A percentile compares a stretch with the other conserved stretches of the same genome.
Evolutionary conservation across 352 stramenopile species (phyloP).

Genomic region (Aphanomyces cochlioides): DNA sequence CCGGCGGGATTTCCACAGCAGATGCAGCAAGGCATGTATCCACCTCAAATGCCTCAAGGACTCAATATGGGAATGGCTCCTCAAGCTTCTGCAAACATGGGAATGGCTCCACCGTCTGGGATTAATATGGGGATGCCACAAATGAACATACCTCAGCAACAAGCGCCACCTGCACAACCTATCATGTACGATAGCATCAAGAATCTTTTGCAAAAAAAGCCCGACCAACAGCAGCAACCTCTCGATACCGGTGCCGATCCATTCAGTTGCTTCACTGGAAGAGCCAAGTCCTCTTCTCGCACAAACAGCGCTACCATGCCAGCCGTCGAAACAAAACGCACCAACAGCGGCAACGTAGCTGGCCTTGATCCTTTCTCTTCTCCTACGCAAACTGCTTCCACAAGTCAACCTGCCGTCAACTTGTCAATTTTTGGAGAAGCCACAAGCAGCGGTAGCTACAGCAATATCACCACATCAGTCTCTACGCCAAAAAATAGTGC

Average conservation of each 20-base stretch:
- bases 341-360: not conserved
- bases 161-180: conserved; percentile 38
- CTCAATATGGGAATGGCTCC: not conserved
- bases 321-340: not conserved
- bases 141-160: conserved; percentile 9
- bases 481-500: conserved; percentile 33
- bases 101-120: conserved; percentile 2
- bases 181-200: conserved; percentile 84
- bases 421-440: conserved; percentile 25
- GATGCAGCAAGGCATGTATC: conserved; percentile 33
- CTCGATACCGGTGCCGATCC: conserved; percentile 9
- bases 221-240: conserved; percentile 32
- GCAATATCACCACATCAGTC: conserved; percentile 17
- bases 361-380: conserved; percentile 75
- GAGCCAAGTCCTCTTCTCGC: conserved; percentile 15
- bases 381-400: conserved; percentile 41
- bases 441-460: conserved; percentile 1
- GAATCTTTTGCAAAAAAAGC: conserved; percentile 73
- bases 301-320: conserved; percentile 11
- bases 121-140: not conserved
- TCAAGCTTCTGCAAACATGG: conserved; percentile 11
- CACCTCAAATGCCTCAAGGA: conserved; percentile 17
- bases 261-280: conserved; percentile 26
- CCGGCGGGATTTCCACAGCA: conserved; percentile 29
- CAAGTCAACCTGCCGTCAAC: conserved; percentile 41